Percentiles rank a stretch among this genome's conserved stretches.
Evolutionary conservation across 2,329 filamentous ascomycete species (phyloP).

Genomic region (Ophiostoma populinum): DNA sequence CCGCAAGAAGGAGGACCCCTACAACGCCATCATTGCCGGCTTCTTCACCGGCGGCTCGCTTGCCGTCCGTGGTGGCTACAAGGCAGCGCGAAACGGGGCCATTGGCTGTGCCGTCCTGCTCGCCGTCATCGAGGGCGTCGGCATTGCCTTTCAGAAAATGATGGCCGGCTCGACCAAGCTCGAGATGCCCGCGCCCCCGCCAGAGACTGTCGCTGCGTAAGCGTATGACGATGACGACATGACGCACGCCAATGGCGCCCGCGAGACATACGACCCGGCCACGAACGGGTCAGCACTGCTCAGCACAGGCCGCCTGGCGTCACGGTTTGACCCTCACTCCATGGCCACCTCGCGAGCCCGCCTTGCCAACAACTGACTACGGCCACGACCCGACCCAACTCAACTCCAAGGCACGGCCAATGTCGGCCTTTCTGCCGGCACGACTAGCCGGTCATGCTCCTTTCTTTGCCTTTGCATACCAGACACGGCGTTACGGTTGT

Average conservation of each 20-base stretch:
- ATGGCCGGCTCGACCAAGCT: constrained; percentile 77
- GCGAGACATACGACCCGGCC: not conserved
- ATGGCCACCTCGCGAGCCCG: no score
- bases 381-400: not conserved
- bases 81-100: constrained; percentile 83
- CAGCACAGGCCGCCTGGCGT: no score
- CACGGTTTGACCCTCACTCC: no score
- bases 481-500: not conserved
- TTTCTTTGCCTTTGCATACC: not conserved
- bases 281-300: no score
- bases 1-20: constrained; percentile 92
- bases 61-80: constrained; percentile 79
- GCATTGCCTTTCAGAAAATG: constrained; percentile 89
- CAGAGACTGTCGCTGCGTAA: constrained; percentile 1
- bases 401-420: no score
- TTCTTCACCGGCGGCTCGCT: constrained; percentile 92
- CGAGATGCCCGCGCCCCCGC: constrained; percentile 24
- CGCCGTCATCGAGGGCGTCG: constrained; percentile 92
- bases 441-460: not conserved
- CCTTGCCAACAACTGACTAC: no score
- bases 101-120: constrained; percentile 91
- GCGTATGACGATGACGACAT: no score
- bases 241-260: no score
- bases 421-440: no score
- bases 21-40: constrained; percentile 92